A percentile compares a stretch with the other conserved stretches of the same genome.
Conservation (phyloP, 306 rosid genomes). For the Echinosophora koreensis region DNA sequence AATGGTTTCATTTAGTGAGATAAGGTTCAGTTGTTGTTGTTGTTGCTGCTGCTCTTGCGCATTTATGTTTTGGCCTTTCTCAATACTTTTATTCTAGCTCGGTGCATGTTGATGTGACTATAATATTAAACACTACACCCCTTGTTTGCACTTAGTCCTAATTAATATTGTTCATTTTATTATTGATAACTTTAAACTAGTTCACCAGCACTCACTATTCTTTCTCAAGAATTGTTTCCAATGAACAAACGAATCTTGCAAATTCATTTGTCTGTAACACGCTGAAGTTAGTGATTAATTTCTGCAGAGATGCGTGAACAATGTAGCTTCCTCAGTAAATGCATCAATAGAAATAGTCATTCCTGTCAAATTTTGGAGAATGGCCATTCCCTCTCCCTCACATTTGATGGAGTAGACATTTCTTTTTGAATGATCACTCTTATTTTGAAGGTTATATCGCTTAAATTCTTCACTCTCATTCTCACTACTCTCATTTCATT, state of each 20-base stretch:
- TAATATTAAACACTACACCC: neutral
- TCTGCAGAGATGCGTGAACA: slow-evolving; percentile 23
- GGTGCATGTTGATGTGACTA: neutral
- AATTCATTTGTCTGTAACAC: slow-evolving; percentile 15
- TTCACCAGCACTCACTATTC: neutral
- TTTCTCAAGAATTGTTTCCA: neutral
- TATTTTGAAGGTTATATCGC: neutral
- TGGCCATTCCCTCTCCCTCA: too few relatives aligned
- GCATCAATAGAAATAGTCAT: neutral
- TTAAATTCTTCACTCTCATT: slow-evolving; percentile 17
- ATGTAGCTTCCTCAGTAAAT: neutral
- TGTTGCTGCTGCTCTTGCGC: neutral
- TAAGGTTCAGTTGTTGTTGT: neutral
- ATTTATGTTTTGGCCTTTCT: neutral
- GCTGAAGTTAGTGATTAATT: neutral
- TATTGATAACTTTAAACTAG: neutral
- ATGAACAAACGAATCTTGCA: neutral
- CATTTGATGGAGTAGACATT: slow-evolving; percentile 1
- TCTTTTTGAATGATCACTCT: neutral
- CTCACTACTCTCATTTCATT: neutral
- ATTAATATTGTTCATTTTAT: neutral
- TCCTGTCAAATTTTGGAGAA: too few relatives aligned
- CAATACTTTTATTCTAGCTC: neutral
- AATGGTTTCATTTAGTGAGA: neutral
- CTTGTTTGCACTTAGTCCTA: neutral